Evolutionary conservation across 257 asterid species (phyloP).

Genomic region (Gentiana dahurica): DNA sequence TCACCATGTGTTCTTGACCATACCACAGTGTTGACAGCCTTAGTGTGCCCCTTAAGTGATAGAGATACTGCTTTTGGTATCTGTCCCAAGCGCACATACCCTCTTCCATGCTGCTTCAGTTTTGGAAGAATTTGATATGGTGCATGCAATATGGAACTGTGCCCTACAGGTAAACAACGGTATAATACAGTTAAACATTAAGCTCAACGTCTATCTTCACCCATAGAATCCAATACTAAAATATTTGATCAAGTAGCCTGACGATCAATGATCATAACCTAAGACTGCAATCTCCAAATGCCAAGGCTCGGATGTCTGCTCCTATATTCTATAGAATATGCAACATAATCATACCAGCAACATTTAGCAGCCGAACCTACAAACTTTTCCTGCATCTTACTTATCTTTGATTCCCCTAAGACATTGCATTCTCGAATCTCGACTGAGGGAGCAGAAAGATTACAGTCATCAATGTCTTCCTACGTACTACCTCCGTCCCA

Average conservation of each 20-base stretch:
- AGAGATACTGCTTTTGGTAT: constrained; percentile 30
- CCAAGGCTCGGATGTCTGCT: not conserved
- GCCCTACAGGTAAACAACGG: constrained; percentile 24
- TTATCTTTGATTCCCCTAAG: too few species aligned
- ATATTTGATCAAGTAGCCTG: not conserved
- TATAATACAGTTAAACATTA: not conserved
- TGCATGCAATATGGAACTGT: constrained; percentile 46
- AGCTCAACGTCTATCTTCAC: too few species aligned
- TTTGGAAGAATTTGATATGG: constrained; percentile 38
- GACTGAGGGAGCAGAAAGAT: too few species aligned
- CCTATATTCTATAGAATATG: too few species aligned
- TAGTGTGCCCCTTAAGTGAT: constrained; percentile 59
- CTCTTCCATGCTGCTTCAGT: constrained; percentile 36
- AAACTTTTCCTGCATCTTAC: too few species aligned
- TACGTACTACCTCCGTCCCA: too few species aligned
- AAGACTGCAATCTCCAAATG: not conserved
- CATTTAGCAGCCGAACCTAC: too few species aligned
- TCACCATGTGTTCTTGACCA: constrained; percentile 79
- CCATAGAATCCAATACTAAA: too few species aligned
- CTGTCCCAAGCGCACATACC: constrained; percentile 17
- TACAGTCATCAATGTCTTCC: too few species aligned
- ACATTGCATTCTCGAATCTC: too few species aligned
- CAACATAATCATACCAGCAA: too few species aligned
- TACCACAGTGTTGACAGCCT: constrained; percentile 62
- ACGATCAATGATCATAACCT: not conserved